These are phyloP conservation scores for Sporobolomyces roseus DNA, from an alignment of 768 basidiomycete species.

Conservation along the genomic window DNA sequence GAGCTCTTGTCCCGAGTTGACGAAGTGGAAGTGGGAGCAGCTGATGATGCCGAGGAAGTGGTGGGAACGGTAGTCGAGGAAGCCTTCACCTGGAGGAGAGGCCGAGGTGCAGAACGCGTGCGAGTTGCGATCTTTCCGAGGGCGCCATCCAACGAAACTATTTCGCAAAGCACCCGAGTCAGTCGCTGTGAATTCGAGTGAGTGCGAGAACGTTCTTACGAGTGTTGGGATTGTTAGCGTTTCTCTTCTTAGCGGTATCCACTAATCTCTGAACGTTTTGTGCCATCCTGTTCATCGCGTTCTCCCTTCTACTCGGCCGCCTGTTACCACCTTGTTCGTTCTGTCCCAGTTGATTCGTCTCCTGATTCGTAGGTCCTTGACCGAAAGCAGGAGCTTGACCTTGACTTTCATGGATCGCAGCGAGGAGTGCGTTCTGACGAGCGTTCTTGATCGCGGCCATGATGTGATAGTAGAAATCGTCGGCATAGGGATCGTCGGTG, in stretches of 20 bases:
- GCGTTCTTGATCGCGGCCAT: constrained; percentile 38
- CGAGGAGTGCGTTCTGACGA: constrained; percentile 41
- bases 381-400: not conserved
- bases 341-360: not conserved
- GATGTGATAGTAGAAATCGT: constrained; percentile 92
- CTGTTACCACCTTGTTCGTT: constrained; percentile 5
- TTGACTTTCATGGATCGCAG: constrained; percentile 42
- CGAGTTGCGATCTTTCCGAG: constrained; percentile 89
- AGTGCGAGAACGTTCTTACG: constrained; percentile 39
- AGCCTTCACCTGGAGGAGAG: constrained; percentile 76
- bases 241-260: constrained; percentile 76
- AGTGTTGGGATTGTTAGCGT: constrained; percentile 61
- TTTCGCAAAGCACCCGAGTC: too few relatives aligned
- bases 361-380: not conserved
- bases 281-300: constrained; percentile 51
- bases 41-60: constrained; percentile 51
- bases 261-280: constrained; percentile 92
- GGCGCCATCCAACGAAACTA: constrained; percentile 75
- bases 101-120: constrained; percentile 93
- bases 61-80: constrained; percentile 48
- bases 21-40: constrained; percentile 34
- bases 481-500: constrained; percentile 92
- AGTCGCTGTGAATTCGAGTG: too few relatives aligned
- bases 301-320: constrained; percentile 34
- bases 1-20: constrained; percentile 12